Evolutionary conservation across 2,329 filamentous ascomycete genomes (phyloP).

Genomic region (Tothia fuscella): DNA sequence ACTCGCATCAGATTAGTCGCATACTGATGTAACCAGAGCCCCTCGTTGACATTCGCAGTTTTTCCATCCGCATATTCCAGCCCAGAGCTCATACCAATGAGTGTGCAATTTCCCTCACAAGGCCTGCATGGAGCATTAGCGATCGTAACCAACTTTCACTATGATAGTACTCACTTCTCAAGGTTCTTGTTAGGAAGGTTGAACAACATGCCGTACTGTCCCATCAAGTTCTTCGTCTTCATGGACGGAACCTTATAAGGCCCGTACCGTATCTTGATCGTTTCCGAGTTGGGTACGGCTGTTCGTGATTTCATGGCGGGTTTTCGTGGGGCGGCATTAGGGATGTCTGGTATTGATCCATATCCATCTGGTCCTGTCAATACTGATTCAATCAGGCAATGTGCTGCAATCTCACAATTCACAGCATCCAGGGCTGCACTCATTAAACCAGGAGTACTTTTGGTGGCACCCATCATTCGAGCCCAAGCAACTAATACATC

Average conservation of each 20-base stretch:
- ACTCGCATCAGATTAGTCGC: not conserved
- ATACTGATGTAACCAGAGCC: slow-evolving; percentile 9
- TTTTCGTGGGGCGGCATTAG: not conserved
- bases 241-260: slow-evolving; percentile 7
- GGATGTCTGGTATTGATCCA: not conserved
- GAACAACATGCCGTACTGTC: slow-evolving; percentile 5
- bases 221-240: not conserved
- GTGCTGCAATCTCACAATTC: not conserved
- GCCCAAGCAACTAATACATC: not conserved
- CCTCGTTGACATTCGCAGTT: slow-evolving; percentile 4
- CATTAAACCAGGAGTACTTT: not conserved
- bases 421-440: not conserved
- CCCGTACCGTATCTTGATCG: slow-evolving; percentile 10
- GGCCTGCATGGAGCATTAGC: not conserved
- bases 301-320: not conserved
- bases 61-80: slow-evolving; percentile 7
- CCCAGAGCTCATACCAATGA: slow-evolving; percentile 5
- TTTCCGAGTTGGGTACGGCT: slow-evolving; percentile 3
- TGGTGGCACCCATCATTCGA: slow-evolving; percentile 1
- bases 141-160: not conserved
- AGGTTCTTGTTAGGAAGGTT: not conserved
- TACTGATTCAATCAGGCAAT: not conserved
- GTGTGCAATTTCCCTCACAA: slow-evolving; percentile 6
- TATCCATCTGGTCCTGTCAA: not conserved
- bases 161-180: not conserved